Conservation (phyloP, 1,284 basidiomycete species). For the Trichosporon asahii region DNA sequence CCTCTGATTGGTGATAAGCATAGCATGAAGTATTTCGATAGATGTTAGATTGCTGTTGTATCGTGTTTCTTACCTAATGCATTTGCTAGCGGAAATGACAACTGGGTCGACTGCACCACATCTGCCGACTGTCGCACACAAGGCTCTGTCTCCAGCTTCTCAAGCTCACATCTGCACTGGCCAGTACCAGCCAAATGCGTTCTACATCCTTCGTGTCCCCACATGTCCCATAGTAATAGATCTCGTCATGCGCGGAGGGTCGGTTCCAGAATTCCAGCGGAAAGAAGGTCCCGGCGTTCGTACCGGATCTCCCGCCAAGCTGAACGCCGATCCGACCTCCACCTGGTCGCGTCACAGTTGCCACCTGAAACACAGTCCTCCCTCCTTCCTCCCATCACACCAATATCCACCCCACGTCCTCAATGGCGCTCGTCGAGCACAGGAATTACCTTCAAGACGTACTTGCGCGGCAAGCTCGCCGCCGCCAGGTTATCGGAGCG, state of each 20-base stretch:
- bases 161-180: background rate
- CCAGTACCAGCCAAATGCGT: background rate
- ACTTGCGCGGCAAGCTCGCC: conserved; percentile 53
- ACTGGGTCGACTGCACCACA: too few relatives aligned
- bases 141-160: background rate
- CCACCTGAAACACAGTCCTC: background rate
- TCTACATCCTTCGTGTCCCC: too few relatives aligned
- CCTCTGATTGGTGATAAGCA: background rate
- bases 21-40: background rate
- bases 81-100: background rate
- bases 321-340: conserved; percentile 7
- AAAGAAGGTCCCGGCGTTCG: background rate
- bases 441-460: conserved; percentile 53
- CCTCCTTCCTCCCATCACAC: background rate
- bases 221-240: background rate
- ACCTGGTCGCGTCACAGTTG: background rate
- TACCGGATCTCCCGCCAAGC: background rate
- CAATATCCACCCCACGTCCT: background rate
- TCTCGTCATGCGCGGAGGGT: background rate
- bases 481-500: conserved; percentile 50
- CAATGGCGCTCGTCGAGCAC: conserved; percentile 54
- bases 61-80: background rate
- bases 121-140: too few relatives aligned
- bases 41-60: conserved; percentile 3
- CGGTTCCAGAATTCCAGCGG: background rate